Evolutionary conservation across 2,329 filamentous ascomycete genomes (phyloP), one percentile per base, ranked within the genome.

Genomic region (Fusarium clavum): DNA sequence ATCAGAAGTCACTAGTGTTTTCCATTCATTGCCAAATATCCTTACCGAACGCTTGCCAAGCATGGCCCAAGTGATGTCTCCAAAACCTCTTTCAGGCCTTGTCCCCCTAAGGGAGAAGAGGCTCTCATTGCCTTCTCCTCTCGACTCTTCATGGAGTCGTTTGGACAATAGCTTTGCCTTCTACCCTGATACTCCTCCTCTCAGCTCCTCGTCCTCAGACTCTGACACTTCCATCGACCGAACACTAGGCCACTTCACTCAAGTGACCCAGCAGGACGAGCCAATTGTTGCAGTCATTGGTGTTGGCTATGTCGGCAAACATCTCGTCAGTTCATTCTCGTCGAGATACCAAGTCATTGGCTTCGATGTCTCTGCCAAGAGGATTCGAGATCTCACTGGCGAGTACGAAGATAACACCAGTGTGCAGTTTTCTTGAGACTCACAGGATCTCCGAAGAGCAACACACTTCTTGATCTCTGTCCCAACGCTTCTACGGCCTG

Each of bases 401-500:
- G 61, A 77, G 25, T 77, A 79, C 57, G 51, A 47, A 8, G 38
- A 51, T 29, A 30, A 53, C 5, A 22, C 58, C 0, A 62, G 38
- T 5, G 43, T 59, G 8, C 16, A 61, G 6, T 79, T 84, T 66
- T 83, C 83, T 6, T 72, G 74, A 6, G 73, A 77, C 8, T 66
- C 80, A 7, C 69, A 67, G 14, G 77, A 81, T 10, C 77, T 86
- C 20, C 61, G 69, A 5, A 59, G 67, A 20, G 85, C 83, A 5
- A 85, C 82, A 0, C 84, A 87, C 70, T 85, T 85, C 60, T 79
- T 87, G 41, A 83, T 87, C 53, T 81, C 84, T 0, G 85, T 87
- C 2, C 85, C 85, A 2, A 87, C 85, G 0, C 79, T 85, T 1
- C 79, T 87, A 2, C 76, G 77, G 5, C 76, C 78, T 1, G 83